Evolutionary conservation across 768 basidiomycete genomes (phyloP).

Genomic region (Sporobolomyces pararoseus): DNA sequence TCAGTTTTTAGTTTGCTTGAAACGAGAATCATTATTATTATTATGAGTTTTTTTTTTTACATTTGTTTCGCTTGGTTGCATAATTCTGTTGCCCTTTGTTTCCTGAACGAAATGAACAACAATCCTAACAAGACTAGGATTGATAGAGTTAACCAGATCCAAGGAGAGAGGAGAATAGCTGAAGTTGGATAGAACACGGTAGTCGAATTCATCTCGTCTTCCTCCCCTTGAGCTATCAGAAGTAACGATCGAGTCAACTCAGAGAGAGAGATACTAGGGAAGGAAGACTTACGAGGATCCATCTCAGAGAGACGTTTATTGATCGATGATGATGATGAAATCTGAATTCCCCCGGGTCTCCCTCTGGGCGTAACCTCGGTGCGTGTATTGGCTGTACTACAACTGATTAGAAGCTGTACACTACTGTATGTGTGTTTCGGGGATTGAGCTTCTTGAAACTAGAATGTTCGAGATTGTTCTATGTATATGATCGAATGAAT

Average conservation of each 20-base stretch:
- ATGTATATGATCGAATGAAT: too few species aligned
- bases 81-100: slow-evolving; percentile 4
- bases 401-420: too few species aligned
- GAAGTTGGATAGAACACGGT: slow-evolving; percentile 32
- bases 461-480: neutral
- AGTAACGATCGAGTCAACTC: too few species aligned
- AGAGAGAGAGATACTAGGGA: too few species aligned
- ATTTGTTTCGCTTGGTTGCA: neutral
- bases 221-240: neutral
- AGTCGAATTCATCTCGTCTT: neutral
- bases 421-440: neutral
- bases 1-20: neutral
- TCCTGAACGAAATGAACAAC: slow-evolving; percentile 30
- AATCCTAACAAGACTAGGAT: slow-evolving; percentile 14
- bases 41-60: too few species aligned
- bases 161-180: slow-evolving; percentile 14
- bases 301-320: too few species aligned
- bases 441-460: neutral
- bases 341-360: too few species aligned
- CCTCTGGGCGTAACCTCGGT: too few species aligned
- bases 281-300: too few species aligned
- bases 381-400: too few species aligned
- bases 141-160: slow-evolving; percentile 35
- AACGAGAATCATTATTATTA: neutral
- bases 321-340: too few species aligned